Percentiles rank a stretch among this genome's conserved stretches.
phyloP scores from a whole-genome alignment of 345 rosid species.

The Anastatica hierochuntica region DNA sequence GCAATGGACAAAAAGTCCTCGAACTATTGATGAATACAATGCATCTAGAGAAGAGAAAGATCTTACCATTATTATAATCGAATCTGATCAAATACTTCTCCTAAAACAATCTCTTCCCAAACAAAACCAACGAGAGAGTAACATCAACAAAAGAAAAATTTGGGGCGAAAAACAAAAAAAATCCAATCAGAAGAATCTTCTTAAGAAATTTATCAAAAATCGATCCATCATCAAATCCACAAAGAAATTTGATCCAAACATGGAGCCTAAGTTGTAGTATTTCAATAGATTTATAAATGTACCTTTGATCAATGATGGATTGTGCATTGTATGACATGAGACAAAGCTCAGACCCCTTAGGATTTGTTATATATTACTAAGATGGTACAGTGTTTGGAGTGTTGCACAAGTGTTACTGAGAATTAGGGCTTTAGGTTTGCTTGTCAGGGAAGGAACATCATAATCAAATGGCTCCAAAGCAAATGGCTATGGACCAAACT shows the following conservation, averaged over 20 bases:
- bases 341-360: too few relatives aligned
- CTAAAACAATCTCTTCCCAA: neutral
- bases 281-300: too few relatives aligned
- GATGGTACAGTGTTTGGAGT: neutral
- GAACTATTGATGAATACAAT: too few relatives aligned
- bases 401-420: neutral
- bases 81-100: neutral
- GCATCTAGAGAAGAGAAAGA: neutral
- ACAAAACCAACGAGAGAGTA: neutral
- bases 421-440: neutral
- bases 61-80: neutral
- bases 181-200: neutral
- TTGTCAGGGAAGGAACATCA: neutral
- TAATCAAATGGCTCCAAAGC: neutral
- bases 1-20: too few relatives aligned
- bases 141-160: neutral
- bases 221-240: neutral
- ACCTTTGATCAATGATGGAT: too few relatives aligned
- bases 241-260: neutral
- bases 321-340: too few relatives aligned
- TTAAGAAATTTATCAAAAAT: neutral
- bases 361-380: too few relatives aligned
- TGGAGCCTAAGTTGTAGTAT: constrained; percentile 1
- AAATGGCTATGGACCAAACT: too few relatives aligned
- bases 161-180: too few relatives aligned